phyloP scores from a whole-genome alignment of 805 yeast genomes.

The Hanseniaspora pseudoguilliermondii region DNA sequence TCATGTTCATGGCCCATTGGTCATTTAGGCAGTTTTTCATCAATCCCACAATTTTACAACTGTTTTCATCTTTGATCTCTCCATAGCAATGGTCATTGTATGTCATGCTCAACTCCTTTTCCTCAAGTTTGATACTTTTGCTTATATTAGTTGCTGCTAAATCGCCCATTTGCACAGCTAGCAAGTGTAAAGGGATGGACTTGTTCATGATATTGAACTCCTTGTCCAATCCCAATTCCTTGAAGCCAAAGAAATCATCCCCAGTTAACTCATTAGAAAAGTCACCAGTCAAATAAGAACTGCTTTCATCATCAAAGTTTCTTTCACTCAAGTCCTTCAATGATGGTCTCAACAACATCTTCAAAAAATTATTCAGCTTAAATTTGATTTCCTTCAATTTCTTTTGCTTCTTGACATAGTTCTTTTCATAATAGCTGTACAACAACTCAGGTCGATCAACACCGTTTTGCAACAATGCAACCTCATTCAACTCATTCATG shows the following conservation, averaged over 20 bases:
- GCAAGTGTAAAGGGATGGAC: conserved; percentile 76
- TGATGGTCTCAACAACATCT: conserved; percentile 71
- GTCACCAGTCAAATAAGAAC: conserved; percentile 88
- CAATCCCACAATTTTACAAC: conserved; percentile 38
- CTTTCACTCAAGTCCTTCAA: conserved; percentile 59
- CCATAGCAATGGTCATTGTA: conserved; percentile 39
- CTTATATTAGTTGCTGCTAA: conserved; percentile 49
- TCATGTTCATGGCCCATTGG: conserved; percentile 33
- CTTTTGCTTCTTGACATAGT: conserved; percentile 50
- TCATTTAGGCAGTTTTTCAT: conserved; percentile 43
- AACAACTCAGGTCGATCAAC: conserved; percentile 65
- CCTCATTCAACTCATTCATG: conserved; percentile 39
- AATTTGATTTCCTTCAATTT: conserved; percentile 56
- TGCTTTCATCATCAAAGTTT: conserved; percentile 79
- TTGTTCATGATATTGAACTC: conserved; percentile 77
- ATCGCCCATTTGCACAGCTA: conserved; percentile 47
- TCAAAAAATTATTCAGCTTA: conserved; percentile 59
- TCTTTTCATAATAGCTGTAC: conserved; percentile 61
- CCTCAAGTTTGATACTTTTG: conserved; percentile 40
- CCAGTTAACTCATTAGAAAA: conserved; percentile 79
- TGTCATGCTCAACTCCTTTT: conserved; percentile 51
- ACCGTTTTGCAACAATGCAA: conserved; percentile 75
- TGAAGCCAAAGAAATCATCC: conserved; percentile 96
- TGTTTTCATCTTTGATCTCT: conserved; percentile 29
- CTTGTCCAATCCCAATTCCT: conserved; percentile 81